Conservation (phyloP, 345 rosid genomes). For the Eucalyptus regnans region DNA sequence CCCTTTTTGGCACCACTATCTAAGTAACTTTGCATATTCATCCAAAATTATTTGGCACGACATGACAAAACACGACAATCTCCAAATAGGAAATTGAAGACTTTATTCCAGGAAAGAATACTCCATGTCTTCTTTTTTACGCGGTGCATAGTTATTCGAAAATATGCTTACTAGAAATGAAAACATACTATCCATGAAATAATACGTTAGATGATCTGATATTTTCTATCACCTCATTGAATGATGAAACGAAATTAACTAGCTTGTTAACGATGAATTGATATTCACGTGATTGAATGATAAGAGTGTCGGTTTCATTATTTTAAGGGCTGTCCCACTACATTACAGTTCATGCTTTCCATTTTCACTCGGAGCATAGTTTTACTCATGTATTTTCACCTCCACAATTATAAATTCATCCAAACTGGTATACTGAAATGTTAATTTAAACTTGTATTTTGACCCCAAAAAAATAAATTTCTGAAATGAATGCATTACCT, state of each 20-base stretch:
- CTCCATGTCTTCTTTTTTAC: no score
- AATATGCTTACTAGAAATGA: neutral
- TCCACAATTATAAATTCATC: neutral
- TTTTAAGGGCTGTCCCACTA: neutral
- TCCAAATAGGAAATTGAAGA: neutral
- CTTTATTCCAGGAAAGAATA: neutral
- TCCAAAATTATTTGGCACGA: neutral
- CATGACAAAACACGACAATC: rapidly evolving
- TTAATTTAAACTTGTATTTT: neutral
- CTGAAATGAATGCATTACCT: neutral
- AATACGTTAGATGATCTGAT: neutral
- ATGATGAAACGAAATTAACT: neutral
- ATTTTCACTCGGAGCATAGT: rapidly evolving
- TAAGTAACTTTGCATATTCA: neutral
- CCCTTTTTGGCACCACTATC: neutral
- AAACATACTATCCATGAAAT: neutral
- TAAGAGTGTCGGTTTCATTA: neutral
- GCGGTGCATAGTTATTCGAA: neutral
- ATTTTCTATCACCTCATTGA: neutral
- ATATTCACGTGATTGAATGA: neutral
- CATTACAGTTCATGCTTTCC: neutral
- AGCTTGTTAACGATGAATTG: neutral
- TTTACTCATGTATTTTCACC: neutral
- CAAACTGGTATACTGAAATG: rapidly evolving
- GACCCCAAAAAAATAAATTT: no score